Conservation (phyloP, 1,284 basidiomycete species). For the Sporisorium exsertum region DNA sequence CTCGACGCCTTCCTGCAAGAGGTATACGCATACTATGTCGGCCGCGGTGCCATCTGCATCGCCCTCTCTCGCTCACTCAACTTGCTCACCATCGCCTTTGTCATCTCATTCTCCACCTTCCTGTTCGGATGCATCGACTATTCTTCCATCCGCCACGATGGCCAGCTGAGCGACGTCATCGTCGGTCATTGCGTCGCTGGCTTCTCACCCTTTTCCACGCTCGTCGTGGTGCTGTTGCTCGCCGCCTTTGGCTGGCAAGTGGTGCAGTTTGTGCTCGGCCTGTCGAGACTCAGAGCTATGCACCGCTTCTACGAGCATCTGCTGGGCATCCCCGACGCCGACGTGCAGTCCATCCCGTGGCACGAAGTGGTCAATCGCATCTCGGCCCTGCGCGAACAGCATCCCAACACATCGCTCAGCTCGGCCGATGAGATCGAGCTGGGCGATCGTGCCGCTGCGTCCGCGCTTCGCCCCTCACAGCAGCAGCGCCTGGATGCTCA, state of each 20-base stretch:
- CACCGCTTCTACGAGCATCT: constrained; percentile 82
- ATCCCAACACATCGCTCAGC: constrained; percentile 56
- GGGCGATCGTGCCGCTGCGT: constrained; percentile 16
- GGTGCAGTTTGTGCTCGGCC: constrained; percentile 72
- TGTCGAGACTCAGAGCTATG: constrained; percentile 86
- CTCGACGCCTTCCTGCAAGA: constrained; percentile 94
- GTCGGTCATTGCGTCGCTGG: constrained; percentile 73
- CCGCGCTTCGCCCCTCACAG: constrained; percentile 46
- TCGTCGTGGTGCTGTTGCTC: constrained; percentile 76
- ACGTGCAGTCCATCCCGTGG: constrained; percentile 98
- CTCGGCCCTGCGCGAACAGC: constrained; percentile 58
- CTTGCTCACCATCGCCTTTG: constrained; percentile 94
- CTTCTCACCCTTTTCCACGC: constrained; percentile 82
- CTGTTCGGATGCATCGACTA: constrained; percentile 95
- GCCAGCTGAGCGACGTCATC: constrained; percentile 60
- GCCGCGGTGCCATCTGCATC: constrained; percentile 95
- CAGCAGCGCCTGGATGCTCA: constrained; percentile 79
- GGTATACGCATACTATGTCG: constrained; percentile 93
- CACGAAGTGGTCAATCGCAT: constrained; percentile 91
- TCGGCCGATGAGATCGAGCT: constrained; percentile 70
- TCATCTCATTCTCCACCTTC: constrained; percentile 96
- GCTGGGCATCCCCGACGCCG: constrained; percentile 76
- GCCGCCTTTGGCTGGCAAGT: constrained; percentile 77
- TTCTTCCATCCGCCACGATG: constrained; percentile 73
- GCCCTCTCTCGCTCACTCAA: constrained; percentile 86